These are phyloP conservation scores for Fraxinus albicans DNA, from an alignment of 305 asterid species.

Conservation along the genomic window DNA sequence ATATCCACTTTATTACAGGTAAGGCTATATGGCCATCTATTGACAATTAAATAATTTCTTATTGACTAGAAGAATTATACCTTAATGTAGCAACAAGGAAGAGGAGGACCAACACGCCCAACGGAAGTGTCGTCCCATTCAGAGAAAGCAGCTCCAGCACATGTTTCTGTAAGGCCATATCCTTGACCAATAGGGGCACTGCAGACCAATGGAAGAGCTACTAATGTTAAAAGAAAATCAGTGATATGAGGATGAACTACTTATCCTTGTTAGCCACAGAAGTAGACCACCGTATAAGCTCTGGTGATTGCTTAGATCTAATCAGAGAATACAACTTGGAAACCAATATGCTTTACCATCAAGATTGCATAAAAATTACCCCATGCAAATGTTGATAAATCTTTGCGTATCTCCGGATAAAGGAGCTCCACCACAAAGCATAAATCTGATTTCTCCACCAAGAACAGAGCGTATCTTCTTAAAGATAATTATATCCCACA, in stretches of 20 bases:
- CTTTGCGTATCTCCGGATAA: conserved; percentile 85
- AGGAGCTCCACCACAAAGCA: conserved; percentile 98
- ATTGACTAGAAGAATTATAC: conserved; percentile 32
- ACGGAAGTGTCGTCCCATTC: conserved; percentile 78
- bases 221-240: background rate
- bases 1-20: background rate
- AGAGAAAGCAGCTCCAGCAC: conserved; percentile 88
- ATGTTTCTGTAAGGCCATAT: conserved; percentile 88
- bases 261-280: conserved; percentile 19
- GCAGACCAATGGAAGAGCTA: conserved; percentile 22
- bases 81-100: conserved; percentile 87
- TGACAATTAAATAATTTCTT: background rate
- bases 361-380: conserved; percentile 46
- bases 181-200: conserved; percentile 97
- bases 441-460: conserved; percentile 81
- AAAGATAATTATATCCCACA: conserved; percentile 72
- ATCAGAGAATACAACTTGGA: background rate
- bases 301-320: background rate
- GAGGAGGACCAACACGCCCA: conserved; percentile 95
- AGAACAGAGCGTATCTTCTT: conserved; percentile 68
- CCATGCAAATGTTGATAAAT: conserved; percentile 88
- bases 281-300: conserved; percentile 9
- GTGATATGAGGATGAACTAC: background rate
- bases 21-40: conserved; percentile 9
- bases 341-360: background rate